These are phyloP conservation scores for Penicillium rolfsii DNA, from an alignment of 2,329 filamentous ascomycete genomes.

Conservation along the genomic window DNA sequence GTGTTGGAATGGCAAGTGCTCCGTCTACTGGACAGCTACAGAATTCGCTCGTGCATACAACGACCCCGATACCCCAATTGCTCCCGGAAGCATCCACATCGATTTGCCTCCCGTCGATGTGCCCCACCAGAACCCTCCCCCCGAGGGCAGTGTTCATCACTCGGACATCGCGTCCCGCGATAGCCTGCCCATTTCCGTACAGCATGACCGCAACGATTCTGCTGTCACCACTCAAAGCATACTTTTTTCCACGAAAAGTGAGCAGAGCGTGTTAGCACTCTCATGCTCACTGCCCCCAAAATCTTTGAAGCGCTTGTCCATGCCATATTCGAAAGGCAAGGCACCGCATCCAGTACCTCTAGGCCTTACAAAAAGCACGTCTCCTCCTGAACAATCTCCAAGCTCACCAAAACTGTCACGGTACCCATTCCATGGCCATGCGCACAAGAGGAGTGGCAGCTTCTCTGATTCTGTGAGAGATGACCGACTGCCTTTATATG, in stretches of 20 bases:
- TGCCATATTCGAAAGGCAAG: conserved; percentile 37
- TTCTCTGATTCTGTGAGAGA: conserved; percentile 83
- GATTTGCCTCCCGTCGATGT: conserved; percentile 49
- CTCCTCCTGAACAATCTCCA: conserved; percentile 35
- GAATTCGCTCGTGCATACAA: conserved; percentile 64
- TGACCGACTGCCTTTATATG: conserved; percentile 58
- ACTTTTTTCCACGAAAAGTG: conserved; percentile 46
- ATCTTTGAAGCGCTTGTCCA: conserved; percentile 44
- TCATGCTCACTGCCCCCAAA: conserved; percentile 64
- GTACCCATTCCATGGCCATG: conserved; percentile 56
- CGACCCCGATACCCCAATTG: conserved; percentile 67
- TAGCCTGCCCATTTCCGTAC: conserved; percentile 21
- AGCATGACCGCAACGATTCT: conserved; percentile 43
- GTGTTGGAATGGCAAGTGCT: conserved; percentile 91
- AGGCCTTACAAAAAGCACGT: conserved; percentile 35
- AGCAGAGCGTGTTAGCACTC: conserved; percentile 59
- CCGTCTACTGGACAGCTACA: conserved; percentile 81
- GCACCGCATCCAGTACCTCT: conserved; percentile 50
- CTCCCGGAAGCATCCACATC: conserved; percentile 72
- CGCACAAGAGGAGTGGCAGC: conserved; percentile 83
- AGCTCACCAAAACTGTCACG: conserved; percentile 38
- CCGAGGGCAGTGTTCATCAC: conserved; percentile 5
- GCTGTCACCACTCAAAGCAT: conserved; percentile 40
- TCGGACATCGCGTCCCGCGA: conserved; percentile 22
- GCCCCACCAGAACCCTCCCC: conserved; percentile 15